phyloP scores from a whole-genome alignment of 768 basidiomycete species.

The Royoungia palumana region DNA sequence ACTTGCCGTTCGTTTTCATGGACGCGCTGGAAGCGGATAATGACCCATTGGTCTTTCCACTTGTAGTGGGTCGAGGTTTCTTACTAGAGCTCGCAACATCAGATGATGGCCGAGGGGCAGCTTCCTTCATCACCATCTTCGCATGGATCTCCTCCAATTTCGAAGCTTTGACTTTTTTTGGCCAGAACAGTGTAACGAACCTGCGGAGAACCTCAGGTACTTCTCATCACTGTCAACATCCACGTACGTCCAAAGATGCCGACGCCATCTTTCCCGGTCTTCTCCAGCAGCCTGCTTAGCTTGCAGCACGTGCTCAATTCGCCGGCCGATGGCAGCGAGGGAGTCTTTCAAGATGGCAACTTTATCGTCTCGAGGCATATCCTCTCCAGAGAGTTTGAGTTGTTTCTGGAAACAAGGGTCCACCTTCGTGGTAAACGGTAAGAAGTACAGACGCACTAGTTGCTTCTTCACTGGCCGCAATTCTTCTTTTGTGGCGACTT shows the following conservation, averaged over 20 bases:
- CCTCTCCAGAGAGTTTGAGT: conserved; percentile 88
- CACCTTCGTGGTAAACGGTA: background rate
- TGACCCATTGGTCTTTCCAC: conserved; percentile 53
- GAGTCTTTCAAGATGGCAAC: conserved; percentile 95
- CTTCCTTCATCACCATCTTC: conserved; percentile 92
- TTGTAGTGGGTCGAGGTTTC: conserved; percentile 54
- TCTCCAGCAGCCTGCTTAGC: conserved; percentile 75
- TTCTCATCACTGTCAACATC: conserved; percentile 1
- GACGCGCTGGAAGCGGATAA: conserved; percentile 42
- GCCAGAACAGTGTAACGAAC: conserved; percentile 96
- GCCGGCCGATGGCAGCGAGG: conserved; percentile 85
- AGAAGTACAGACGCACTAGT: conserved; percentile 51
- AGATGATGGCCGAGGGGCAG: conserved; percentile 55
- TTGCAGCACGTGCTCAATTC: conserved; percentile 82
- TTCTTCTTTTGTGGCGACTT: conserved; percentile 88
- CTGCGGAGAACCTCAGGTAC: conserved; percentile 37
- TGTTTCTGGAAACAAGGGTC: conserved; percentile 67
- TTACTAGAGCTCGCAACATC: conserved; percentile 47
- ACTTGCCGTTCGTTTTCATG: conserved; percentile 58
- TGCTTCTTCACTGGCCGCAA: conserved; percentile 96
- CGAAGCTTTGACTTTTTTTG: conserved; percentile 90
- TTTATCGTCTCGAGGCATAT: conserved; percentile 94
- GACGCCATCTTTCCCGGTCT: conserved; percentile 82
- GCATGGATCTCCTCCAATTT: conserved; percentile 95
- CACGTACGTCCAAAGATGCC: conserved; percentile 96